A percentile compares a stretch with the other conserved stretches of the same genome.
phyloP scores from a whole-genome alignment of 495 filamentous ascomycete species.

The Aspergillus cavernicola region DNA sequence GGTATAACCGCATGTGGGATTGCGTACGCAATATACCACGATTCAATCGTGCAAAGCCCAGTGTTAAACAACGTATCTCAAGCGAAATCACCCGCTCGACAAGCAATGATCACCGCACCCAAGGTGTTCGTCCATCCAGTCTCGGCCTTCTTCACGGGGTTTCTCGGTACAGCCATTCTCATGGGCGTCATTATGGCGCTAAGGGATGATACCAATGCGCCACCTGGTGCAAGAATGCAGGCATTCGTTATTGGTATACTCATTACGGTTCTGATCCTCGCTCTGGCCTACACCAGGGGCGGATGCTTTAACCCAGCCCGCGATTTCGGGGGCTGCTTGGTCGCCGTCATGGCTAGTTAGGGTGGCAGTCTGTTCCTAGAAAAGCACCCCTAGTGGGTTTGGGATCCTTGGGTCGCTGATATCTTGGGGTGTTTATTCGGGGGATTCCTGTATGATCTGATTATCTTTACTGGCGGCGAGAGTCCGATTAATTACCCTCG shows the following conservation, averaged over 20 bases:
- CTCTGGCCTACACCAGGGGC: slow-evolving; percentile 22
- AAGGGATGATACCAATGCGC: slow-evolving; percentile 7
- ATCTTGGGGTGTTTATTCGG: slow-evolving; percentile 47
- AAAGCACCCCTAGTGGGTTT: slow-evolving; percentile 54
- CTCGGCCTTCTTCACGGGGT: slow-evolving; percentile 55
- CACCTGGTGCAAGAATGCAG: slow-evolving; percentile 41
- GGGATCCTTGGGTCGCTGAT: slow-evolving; percentile 48
- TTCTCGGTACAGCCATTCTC: slow-evolving; percentile 47
- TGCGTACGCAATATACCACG: slow-evolving; percentile 42
- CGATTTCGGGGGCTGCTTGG: slow-evolving; percentile 54
- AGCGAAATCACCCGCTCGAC: slow-evolving; percentile 10
- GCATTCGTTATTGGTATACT: slow-evolving; percentile 52
- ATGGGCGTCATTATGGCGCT: not conserved
- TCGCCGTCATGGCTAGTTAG: slow-evolving; percentile 51
- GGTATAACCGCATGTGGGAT: slow-evolving; percentile 43
- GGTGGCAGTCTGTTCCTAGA: slow-evolving; percentile 29
- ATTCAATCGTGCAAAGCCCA: slow-evolving; percentile 34
- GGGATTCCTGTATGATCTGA: slow-evolving; percentile 47
- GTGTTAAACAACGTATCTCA: slow-evolving; percentile 24
- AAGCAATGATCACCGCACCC: slow-evolving; percentile 32
- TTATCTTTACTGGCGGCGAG: slow-evolving; percentile 47
- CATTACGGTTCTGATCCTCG: slow-evolving; percentile 17
- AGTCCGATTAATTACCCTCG: slow-evolving; percentile 42
- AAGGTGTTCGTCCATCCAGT: slow-evolving; percentile 36
- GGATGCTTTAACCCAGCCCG: slow-evolving; percentile 53